These are phyloP conservation scores for Pythium myriotylum DNA, from an alignment of 352 stramenopile genomes.

Conservation along the genomic window DNA sequence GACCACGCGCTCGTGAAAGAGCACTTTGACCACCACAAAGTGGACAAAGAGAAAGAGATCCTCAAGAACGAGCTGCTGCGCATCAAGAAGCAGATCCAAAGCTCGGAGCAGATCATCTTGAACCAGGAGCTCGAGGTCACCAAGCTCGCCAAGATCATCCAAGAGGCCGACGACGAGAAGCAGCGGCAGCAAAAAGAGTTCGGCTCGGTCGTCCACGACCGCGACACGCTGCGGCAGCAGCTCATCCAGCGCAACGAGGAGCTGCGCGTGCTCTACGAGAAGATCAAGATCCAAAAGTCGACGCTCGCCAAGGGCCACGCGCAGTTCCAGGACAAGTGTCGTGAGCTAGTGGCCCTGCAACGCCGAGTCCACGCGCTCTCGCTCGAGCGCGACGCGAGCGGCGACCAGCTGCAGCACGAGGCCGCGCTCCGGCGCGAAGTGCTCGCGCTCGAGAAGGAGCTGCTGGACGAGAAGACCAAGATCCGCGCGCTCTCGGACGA, in stretches of 20 bases:
- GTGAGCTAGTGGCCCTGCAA: slow-evolving; percentile 58
- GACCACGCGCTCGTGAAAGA: slow-evolving; percentile 93
- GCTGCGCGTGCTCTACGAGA: slow-evolving; percentile 87
- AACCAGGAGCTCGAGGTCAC: slow-evolving; percentile 86
- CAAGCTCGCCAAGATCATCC: slow-evolving; percentile 88
- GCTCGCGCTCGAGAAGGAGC: slow-evolving; percentile 55
- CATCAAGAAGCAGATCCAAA: slow-evolving; percentile 91
- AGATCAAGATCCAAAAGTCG: slow-evolving; percentile 92
- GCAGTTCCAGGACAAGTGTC: slow-evolving; percentile 71
- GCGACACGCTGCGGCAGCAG: slow-evolving; percentile 83
- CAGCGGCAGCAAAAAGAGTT: slow-evolving; percentile 88
- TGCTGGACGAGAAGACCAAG: slow-evolving; percentile 85
- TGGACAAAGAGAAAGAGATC: slow-evolving; percentile 92
- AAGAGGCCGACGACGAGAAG: slow-evolving; percentile 90
- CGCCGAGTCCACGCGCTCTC: slow-evolving; percentile 59
- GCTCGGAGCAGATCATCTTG: slow-evolving; percentile 85
- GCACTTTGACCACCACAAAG: slow-evolving; percentile 93
- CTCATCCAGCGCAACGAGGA: slow-evolving; percentile 90
- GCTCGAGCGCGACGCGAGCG: slow-evolving; percentile 63
- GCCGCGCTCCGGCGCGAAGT: slow-evolving; percentile 62
- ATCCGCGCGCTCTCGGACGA: slow-evolving; percentile 89
- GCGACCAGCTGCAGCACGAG: slow-evolving; percentile 64
- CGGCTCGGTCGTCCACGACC: slow-evolving; percentile 81
- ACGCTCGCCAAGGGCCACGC: slow-evolving; percentile 77
- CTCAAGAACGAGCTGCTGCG: slow-evolving; percentile 90